A percentile compares a stretch with the other conserved stretches of the same genome.
These are phyloP conservation scores for Meira nashicola DNA, from an alignment of 1,284 basidiomycete genomes.

Conservation along the genomic window DNA sequence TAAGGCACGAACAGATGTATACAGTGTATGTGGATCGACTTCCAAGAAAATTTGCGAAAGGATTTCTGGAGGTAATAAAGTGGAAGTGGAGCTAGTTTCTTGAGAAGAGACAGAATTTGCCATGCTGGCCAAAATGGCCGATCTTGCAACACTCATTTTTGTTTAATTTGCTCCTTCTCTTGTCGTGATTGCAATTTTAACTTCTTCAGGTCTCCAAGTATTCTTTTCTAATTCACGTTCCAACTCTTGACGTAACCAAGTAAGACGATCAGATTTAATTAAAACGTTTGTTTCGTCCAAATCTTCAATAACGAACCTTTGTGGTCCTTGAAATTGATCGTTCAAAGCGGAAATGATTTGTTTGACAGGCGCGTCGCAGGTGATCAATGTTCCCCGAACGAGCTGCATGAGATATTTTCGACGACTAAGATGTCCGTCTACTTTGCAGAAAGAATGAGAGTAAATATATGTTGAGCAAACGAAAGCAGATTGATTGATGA, in stretches of 20 bases:
- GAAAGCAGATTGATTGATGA: no score
- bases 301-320: conserved; percentile 3
- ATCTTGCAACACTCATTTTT: no score
- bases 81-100: background rate
- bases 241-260: background rate
- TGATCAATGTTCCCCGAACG: no score
- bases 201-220: conserved; percentile 8
- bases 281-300: conserved; percentile 8
- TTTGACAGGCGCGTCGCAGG: conserved; percentile 5
- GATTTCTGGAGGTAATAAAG: conserved; percentile 34
- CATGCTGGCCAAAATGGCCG: no score
- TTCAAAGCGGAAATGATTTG: conserved; percentile 10
- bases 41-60: conserved; percentile 43
- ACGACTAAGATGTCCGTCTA: no score
- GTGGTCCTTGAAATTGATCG: background rate
- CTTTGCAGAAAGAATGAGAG: background rate
- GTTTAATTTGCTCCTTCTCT: no score
- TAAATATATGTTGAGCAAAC: no score
- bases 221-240: conserved; percentile 9
- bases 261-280: conserved; percentile 3
- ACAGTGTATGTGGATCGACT: conserved; percentile 44
- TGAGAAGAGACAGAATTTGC: no score
- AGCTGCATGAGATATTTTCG: no score
- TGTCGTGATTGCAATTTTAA: background rate
- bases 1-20: conserved; percentile 34